Base-by-base conservation (phyloP, 768 basidiomycete genomes). In the Arthromyces matolae region DNA sequence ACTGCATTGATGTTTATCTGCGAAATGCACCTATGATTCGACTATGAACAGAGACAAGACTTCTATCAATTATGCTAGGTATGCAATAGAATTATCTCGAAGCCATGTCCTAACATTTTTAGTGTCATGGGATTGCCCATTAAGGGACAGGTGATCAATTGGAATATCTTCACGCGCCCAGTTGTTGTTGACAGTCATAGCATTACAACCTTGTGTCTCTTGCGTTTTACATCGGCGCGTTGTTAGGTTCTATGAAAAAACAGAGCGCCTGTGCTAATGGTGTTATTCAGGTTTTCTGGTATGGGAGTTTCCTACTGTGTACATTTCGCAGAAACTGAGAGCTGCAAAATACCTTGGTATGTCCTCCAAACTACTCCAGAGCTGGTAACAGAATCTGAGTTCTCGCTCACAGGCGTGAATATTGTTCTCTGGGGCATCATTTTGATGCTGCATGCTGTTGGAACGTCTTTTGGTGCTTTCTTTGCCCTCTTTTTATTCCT, bases 61-160 rank as follows among this genome's bases (percentile, higher is more conserved):
- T 4, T 78, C 80, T 10, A 60, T 84, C 31, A 84, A 83, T 59
- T 84, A 84, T 69, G 83, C 83, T n/a, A 81, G 80, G 81, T 76
- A n/a, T n/a, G n/a, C 51, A 22, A 60, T 45, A 22, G 5, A 8
- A 31, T 12, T 50, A 24, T 39, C 1, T 39, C 12, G 1, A 12
- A n/a, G 2, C 12, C 28, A 13, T 14, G 8, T 16, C 39, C 46
- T 45, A 29, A 43, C 36, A 32, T 23, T 31, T 18, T 8, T 25
- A 81, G 80, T 53, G 76, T 85, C 50, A 83, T 84, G 81, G 79
- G 78, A 3, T 70, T 86, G 35, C 83, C 83, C 2, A 81, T 85
- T 52, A 71, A 63, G 3, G 83, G 82, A 31, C 76, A 81, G 72
- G 80, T 79, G 56, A 37, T 55, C 31, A 8, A 14, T 18, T 23